phyloP scores from a whole-genome alignment of 768 basidiomycete species.

The Wakefieldia striispora region DNA sequence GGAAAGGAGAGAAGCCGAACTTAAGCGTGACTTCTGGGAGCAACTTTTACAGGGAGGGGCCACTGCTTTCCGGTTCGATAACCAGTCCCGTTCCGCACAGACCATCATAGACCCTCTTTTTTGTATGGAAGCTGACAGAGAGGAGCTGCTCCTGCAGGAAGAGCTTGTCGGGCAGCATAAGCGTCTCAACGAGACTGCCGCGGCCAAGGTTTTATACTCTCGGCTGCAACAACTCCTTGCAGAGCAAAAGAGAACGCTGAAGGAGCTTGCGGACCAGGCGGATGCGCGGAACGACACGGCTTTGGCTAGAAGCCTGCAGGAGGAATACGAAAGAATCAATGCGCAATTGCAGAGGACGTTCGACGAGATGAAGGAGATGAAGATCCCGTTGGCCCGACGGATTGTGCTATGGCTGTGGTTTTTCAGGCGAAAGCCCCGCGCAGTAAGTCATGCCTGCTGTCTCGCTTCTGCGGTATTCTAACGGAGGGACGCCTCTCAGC shows the following conservation, averaged over 20 bases:
- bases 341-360: slow-evolving; percentile 15
- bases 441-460: slow-evolving; percentile 1
- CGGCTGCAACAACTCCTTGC: slow-evolving; percentile 15
- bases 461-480: not conserved
- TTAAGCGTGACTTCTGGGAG: slow-evolving; percentile 26
- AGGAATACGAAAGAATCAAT: slow-evolving; percentile 12
- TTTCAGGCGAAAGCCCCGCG: slow-evolving; percentile 3
- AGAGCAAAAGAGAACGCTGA: slow-evolving; percentile 13
- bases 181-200: slow-evolving; percentile 22
- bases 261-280: slow-evolving; percentile 20
- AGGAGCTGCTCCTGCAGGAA: slow-evolving; percentile 18
- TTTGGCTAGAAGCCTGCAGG: slow-evolving; percentile 8
- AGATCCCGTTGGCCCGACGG: slow-evolving; percentile 11
- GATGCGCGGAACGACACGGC: slow-evolving; percentile 8
- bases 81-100: not conserved
- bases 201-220: slow-evolving; percentile 17
- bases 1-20: slow-evolving; percentile 20
- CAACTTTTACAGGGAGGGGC: not conserved
- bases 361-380: slow-evolving; percentile 21
- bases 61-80: not conserved
- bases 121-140: not conserved
- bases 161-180: slow-evolving; percentile 13
- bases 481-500: not conserved
- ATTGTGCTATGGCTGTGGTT: slow-evolving; percentile 8
- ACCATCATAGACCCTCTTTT: not conserved